Percentiles rank a stretch among this genome's conserved stretches.
Evolutionary conservation across 495 filamentous ascomycete species (phyloP).

Genomic region (Penicillium simplicissimum): DNA sequence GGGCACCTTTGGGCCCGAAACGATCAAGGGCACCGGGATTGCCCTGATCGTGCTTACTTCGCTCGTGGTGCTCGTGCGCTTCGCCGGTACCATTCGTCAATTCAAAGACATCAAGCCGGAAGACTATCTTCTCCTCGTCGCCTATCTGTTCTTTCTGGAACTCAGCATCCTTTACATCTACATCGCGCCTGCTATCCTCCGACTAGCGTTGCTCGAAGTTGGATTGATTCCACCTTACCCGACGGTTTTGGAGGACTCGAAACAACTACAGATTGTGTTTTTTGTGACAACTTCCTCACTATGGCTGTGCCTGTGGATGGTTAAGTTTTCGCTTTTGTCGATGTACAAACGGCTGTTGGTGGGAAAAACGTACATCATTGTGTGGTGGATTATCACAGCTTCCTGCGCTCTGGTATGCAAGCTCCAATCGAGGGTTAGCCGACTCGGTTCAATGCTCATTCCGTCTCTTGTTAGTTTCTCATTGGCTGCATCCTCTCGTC

Average conservation of each 20-base stretch:
- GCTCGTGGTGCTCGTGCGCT: constrained; percentile 24
- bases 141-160: constrained; percentile 32
- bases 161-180: constrained; percentile 39
- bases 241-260: constrained; percentile 20
- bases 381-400: constrained; percentile 35
- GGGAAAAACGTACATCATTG: constrained; percentile 20
- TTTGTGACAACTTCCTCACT: constrained; percentile 46
- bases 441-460: background rate
- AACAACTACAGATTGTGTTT: constrained; percentile 36
- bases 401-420: background rate
- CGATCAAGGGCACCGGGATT: constrained; percentile 25
- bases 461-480: constrained; percentile 21
- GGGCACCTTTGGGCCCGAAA: constrained; percentile 13
- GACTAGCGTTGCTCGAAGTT: constrained; percentile 11
- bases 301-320: constrained; percentile 48
- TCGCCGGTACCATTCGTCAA: constrained; percentile 14
- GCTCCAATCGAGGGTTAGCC: background rate
- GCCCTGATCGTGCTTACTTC: constrained; percentile 34
- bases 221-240: background rate
- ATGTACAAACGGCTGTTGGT: constrained; percentile 43
- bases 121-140: constrained; percentile 32
- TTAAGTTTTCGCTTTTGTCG: constrained; percentile 47
- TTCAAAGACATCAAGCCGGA: constrained; percentile 27
- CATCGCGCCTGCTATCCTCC: constrained; percentile 32
- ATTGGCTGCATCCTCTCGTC: constrained; percentile 39